Percentiles rank a stretch among this genome's conserved stretches.
These are phyloP conservation scores for Penicillium bialowiezense DNA, from an alignment of 495 filamentous ascomycete genomes.

Conservation along the genomic window DNA sequence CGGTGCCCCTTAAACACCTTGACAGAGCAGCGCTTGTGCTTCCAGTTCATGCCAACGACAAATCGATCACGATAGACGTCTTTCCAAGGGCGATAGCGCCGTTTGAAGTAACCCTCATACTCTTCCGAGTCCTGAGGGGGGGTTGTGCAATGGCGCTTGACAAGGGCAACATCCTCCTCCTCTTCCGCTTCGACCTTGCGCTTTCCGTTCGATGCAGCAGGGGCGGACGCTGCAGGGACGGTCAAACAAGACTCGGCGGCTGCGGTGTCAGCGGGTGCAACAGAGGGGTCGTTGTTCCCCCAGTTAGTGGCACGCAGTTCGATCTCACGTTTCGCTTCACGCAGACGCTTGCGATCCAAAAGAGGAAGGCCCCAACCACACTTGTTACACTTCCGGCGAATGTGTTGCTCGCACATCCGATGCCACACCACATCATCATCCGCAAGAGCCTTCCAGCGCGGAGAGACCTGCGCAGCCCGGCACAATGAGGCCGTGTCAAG, in stretches of 20 bases:
- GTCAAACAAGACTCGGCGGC: slow-evolving; percentile 19
- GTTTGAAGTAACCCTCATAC: slow-evolving; percentile 45
- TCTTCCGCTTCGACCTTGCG: slow-evolving; percentile 35
- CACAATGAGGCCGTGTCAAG: slow-evolving; percentile 96
- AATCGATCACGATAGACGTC: slow-evolving; percentile 86
- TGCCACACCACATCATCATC: slow-evolving; percentile 99
- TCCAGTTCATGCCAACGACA: slow-evolving; percentile 93
- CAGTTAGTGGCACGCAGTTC: slow-evolving; percentile 62
- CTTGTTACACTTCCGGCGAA: slow-evolving; percentile 92
- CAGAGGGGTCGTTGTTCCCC: slow-evolving; percentile 33
- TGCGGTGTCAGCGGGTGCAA: slow-evolving; percentile 15
- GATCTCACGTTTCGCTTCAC: slow-evolving; percentile 83
- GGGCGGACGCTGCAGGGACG: slow-evolving; percentile 17
- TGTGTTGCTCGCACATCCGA: slow-evolving; percentile 98
- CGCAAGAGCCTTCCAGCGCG: slow-evolving; percentile 78
- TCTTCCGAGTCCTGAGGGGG: slow-evolving; percentile 27
- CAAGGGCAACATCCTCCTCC: slow-evolving; percentile 30
- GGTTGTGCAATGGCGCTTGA: slow-evolving; percentile 37
- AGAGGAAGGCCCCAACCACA: slow-evolving; percentile 94
- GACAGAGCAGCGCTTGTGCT: slow-evolving; percentile 81
- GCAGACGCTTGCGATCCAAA: slow-evolving; percentile 80
- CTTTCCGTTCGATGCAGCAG: slow-evolving; percentile 37
- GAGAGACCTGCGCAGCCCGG: slow-evolving; percentile 93
- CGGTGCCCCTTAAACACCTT: slow-evolving; percentile 83
- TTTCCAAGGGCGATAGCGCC: slow-evolving; percentile 77